Percentiles rank a stretch among this genome's conserved stretches.
phyloP scores from a whole-genome alignment of 2,329 filamentous ascomycete species.

The Byssothecium circinans region DNA sequence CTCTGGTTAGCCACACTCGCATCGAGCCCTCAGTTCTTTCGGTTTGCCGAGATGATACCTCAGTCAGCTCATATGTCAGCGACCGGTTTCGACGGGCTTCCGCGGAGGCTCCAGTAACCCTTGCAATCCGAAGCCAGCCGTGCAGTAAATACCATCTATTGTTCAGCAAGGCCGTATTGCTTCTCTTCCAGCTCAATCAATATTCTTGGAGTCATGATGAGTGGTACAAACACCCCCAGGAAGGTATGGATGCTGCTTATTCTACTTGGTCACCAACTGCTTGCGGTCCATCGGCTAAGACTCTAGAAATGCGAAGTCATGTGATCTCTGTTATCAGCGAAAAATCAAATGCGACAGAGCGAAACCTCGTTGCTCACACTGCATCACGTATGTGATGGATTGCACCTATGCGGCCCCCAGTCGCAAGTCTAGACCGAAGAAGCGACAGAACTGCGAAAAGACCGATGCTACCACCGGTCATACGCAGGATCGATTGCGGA shows the following conservation, averaged over 20 bases:
- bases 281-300: slow-evolving; percentile 9
- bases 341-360: slow-evolving; percentile 43
- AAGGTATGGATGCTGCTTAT: slow-evolving; percentile 11
- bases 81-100: slow-evolving; percentile 5
- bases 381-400: slow-evolving; percentile 25
- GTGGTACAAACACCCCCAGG: slow-evolving; percentile 9
- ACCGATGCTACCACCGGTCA: slow-evolving; percentile 4
- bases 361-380: slow-evolving; percentile 41
- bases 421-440: slow-evolving; percentile 19
- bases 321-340: slow-evolving; percentile 40
- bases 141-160: slow-evolving; percentile 5
- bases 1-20: too few species aligned
- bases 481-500: too few species aligned
- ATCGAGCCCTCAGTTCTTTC: too few species aligned
- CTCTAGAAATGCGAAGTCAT: slow-evolving; percentile 19
- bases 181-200: slow-evolving; percentile 5
- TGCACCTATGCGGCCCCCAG: slow-evolving; percentile 26
- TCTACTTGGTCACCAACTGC: slow-evolving; percentile 7
- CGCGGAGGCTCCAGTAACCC: slow-evolving; percentile 10
- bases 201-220: slow-evolving; percentile 8
- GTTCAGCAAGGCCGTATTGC: background rate
- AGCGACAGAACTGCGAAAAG: slow-evolving; percentile 15
- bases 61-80: slow-evolving; percentile 6
- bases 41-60: too few species aligned
- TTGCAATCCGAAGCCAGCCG: background rate